Conservation (phyloP, 805 yeast genomes). For the Kurtzmaniella fragi region DNA sequence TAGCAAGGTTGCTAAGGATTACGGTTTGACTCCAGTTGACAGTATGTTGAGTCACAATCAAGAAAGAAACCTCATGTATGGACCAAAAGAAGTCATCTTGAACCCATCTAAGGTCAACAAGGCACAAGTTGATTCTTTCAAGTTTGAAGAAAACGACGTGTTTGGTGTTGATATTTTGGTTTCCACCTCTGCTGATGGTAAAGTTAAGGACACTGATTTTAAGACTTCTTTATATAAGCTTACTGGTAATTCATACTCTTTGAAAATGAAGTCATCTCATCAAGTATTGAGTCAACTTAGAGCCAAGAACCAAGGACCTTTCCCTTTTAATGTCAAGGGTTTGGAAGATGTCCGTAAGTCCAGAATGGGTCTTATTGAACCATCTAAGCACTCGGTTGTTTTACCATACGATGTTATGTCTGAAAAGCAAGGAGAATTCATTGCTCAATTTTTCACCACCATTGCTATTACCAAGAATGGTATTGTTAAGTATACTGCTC, state of each 20-base stretch:
- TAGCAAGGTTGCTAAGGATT: constrained; percentile 54
- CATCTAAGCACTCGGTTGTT: constrained; percentile 60
- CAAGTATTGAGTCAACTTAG: constrained; percentile 62
- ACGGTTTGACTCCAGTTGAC: constrained; percentile 59
- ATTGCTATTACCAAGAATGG: constrained; percentile 73
- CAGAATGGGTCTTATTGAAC: constrained; percentile 70
- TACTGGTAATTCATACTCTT: constrained; percentile 62
- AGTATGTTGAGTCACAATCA: constrained; percentile 76
- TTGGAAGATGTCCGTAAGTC: constrained; percentile 67
- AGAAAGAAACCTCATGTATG: constrained; percentile 61
- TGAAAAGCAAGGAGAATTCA: constrained; percentile 60
- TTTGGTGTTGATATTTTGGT: constrained; percentile 71
- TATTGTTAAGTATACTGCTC: constrained; percentile 55
- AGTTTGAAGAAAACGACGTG: constrained; percentile 71
- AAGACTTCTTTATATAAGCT: constrained; percentile 69
- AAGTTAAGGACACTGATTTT: constrained; percentile 53
- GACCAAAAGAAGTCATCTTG: constrained; percentile 69
- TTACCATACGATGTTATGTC: constrained; percentile 63
- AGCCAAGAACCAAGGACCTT: constrained; percentile 52
- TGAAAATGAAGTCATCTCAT: constrained; percentile 69
- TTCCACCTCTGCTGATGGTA: constrained; percentile 61
- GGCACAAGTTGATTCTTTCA: constrained; percentile 54
- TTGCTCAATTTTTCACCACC: constrained; percentile 73
- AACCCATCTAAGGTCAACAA: constrained; percentile 70
- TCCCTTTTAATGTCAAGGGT: constrained; percentile 65